phyloP scores from a whole-genome alignment of 2,329 filamentous ascomycete species.

The Paecilomyces sp. region DNA sequence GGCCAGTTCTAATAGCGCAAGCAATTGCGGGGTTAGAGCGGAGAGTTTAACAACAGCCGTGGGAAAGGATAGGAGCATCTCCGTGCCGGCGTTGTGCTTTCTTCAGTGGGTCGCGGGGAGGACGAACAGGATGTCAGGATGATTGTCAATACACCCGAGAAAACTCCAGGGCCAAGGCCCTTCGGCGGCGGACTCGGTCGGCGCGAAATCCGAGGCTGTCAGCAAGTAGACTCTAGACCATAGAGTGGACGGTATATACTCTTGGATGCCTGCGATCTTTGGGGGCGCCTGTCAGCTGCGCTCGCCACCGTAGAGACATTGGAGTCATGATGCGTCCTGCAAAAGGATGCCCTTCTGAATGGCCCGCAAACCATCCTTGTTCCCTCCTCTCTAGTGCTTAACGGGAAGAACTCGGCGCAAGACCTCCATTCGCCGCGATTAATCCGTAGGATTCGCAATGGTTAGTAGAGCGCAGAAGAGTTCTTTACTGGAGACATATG shows the following conservation, averaged over 20 bases:
- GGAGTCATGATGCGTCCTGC: neutral
- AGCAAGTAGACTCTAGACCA: neutral
- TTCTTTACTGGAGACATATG: neutral
- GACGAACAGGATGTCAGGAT: neutral
- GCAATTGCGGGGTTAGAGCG: slow-evolving; percentile 1
- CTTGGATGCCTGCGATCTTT: neutral
- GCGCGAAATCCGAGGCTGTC: neutral
- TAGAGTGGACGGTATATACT: neutral
- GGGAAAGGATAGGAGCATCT: neutral
- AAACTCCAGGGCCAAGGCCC: neutral
- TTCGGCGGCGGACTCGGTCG: neutral
- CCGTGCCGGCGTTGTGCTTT: neutral
- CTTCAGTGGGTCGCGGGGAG: neutral
- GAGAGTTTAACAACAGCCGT: neutral
- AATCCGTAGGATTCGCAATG: neutral
- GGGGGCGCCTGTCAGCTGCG: neutral
- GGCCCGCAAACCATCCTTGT: neutral
- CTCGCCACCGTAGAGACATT: neutral
- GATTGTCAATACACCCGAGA: neutral
- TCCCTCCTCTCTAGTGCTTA: neutral
- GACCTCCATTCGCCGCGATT: neutral
- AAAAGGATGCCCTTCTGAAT: neutral
- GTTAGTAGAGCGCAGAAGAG: neutral
- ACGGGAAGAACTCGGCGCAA: neutral
- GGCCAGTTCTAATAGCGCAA: neutral